These are phyloP conservation scores for Radiomyces spectabilis DNA, from an alignment of 192 early-diverging fungal species.

Conservation along the genomic window DNA sequence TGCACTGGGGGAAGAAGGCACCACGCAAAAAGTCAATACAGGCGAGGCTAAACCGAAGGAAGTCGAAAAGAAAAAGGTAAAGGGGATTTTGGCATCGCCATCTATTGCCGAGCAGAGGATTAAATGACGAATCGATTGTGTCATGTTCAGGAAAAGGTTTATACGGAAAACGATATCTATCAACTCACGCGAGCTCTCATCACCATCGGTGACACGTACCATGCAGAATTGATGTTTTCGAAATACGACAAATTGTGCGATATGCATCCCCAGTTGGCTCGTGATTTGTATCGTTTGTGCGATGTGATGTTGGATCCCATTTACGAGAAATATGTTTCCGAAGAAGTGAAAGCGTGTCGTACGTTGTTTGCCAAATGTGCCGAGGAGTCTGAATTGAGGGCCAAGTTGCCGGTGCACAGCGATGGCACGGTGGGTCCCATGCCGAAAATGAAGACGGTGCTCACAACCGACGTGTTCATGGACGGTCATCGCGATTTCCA, in stretches of 20 bases:
- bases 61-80: not conserved
- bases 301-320: constrained; percentile 49
- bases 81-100: too few relatives aligned
- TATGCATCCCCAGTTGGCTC: constrained; percentile 51
- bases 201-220: constrained; percentile 50
- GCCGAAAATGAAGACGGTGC: constrained; percentile 1
- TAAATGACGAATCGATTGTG: too few relatives aligned
- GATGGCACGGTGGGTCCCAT: not conserved
- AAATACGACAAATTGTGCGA: constrained; percentile 41
- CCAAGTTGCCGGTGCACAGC: not conserved
- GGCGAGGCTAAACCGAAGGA: not conserved
- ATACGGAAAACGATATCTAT: constrained; percentile 52
- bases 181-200: constrained; percentile 52
- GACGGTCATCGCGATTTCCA: constrained; percentile 6
- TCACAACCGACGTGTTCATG: not conserved
- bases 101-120: too few relatives aligned
- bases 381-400: constrained; percentile 8
- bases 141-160: too few relatives aligned
- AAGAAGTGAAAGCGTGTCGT: constrained; percentile 8
- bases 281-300: constrained; percentile 53
- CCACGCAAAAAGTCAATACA: constrained; percentile 3
- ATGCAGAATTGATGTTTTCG: constrained; percentile 44
- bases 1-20: constrained; percentile 23
- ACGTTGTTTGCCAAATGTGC: constrained; percentile 14
- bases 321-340: constrained; percentile 38